These are phyloP conservation scores for Inga leiocalycina DNA, from an alignment of 306 rosid species.

Conservation along the genomic window DNA sequence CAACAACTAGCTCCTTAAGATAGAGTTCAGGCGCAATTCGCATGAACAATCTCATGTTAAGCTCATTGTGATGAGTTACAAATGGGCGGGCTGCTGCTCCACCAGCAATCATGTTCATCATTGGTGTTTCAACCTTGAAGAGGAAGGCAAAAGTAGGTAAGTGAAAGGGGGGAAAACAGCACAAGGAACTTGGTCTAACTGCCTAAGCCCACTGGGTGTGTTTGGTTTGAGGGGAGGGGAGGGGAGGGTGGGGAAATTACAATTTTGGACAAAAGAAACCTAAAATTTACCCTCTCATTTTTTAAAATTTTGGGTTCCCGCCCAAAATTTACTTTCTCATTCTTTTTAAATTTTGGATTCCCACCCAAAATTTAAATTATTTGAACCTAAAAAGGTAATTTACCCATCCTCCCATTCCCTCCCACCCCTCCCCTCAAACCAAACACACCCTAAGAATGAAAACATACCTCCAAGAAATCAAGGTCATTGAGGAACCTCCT, in stretches of 20 bases:
- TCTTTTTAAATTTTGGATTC: too few relatives aligned
- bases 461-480: slow-evolving; percentile 92
- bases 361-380: too few relatives aligned
- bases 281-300: too few relatives aligned
- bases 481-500: slow-evolving; percentile 72
- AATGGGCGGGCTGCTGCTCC: slow-evolving; percentile 98
- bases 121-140: slow-evolving; percentile 94
- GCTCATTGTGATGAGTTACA: slow-evolving; percentile 90
- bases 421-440: too few relatives aligned
- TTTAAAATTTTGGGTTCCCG: too few relatives aligned
- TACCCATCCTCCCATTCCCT: too few relatives aligned
- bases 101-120: slow-evolving; percentile 98
- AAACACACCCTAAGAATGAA: not conserved
- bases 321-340: too few relatives aligned
- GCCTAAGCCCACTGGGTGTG: not conserved
- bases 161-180: not conserved
- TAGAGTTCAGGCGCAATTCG: slow-evolving; percentile 95
- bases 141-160: slow-evolving; percentile 27
- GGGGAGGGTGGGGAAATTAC: too few relatives aligned
- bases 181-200: not conserved
- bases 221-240: too few relatives aligned
- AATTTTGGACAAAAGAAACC: too few relatives aligned
- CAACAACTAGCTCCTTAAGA: slow-evolving; percentile 91
- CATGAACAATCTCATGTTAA: slow-evolving; percentile 84
- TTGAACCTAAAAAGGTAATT: too few relatives aligned